Percentiles rank a stretch among this genome's conserved stretches.
Evolutionary conservation across 2,329 filamentous ascomycete genomes (phyloP).

Genomic region (Onygenales sp.): DNA sequence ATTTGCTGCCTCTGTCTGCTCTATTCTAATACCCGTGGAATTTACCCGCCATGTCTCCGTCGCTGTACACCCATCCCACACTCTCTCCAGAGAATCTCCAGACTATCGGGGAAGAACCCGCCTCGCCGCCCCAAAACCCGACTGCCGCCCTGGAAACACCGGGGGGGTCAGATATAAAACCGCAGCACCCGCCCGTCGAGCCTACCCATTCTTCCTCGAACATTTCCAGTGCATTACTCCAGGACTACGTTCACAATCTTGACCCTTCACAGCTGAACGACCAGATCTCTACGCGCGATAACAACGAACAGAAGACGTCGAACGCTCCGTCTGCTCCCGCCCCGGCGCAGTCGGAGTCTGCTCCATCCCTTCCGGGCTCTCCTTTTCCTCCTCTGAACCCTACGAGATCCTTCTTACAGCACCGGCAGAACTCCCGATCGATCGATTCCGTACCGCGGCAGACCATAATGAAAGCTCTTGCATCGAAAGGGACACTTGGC

Average conservation of each 20-base stretch:
- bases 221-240: slow-evolving; percentile 22
- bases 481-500: slow-evolving; percentile 36
- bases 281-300: slow-evolving; percentile 20
- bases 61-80: slow-evolving; percentile 8
- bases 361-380: not conserved
- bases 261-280: slow-evolving; percentile 30
- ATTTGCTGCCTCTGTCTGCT: not conserved
- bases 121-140: slow-evolving; percentile 5
- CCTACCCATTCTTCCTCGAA: slow-evolving; percentile 16
- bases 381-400: slow-evolving; percentile 24
- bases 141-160: slow-evolving; percentile 12
- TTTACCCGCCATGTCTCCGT: slow-evolving; percentile 3
- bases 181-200: slow-evolving; percentile 17
- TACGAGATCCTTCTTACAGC: slow-evolving; percentile 27
- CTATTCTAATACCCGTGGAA: not conserved
- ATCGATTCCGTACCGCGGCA: slow-evolving; percentile 64
- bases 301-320: slow-evolving; percentile 13
- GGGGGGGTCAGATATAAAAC: slow-evolving; percentile 5
- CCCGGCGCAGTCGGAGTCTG: slow-evolving; percentile 9
- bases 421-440: slow-evolving; percentile 46
- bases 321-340: slow-evolving; percentile 13
- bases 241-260: slow-evolving; percentile 35
- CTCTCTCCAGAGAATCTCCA: slow-evolving; percentile 9
- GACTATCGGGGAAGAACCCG: slow-evolving; percentile 8
- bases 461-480: slow-evolving; percentile 73